phyloP scores from a whole-genome alignment of 768 basidiomycete species.

The Xerocomellus chrysenteron region DNA sequence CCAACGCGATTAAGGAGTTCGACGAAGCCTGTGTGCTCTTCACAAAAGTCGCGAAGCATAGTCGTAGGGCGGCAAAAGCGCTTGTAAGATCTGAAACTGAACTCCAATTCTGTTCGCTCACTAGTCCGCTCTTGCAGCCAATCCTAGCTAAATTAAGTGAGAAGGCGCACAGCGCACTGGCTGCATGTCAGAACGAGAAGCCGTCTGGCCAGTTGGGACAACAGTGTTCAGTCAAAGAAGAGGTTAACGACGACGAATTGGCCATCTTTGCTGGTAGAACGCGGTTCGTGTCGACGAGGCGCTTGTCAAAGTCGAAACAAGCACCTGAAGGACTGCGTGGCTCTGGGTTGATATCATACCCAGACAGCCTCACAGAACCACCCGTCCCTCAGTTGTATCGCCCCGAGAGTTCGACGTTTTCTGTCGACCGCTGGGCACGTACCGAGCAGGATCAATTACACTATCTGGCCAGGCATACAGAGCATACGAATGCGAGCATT shows the following conservation, averaged over 20 bases:
- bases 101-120: conserved; percentile 1
- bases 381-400: conserved; percentile 13
- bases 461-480: conserved; percentile 3
- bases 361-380: background rate
- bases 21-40: conserved; percentile 70
- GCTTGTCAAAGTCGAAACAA: conserved; percentile 25
- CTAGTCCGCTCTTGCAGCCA: conserved; percentile 33
- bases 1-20: conserved; percentile 65
- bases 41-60: conserved; percentile 56
- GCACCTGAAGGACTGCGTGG: conserved; percentile 4
- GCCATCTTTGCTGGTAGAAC: conserved; percentile 69
- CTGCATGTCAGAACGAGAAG: conserved; percentile 39
- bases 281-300: conserved; percentile 54
- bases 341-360: background rate
- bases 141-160: conserved; percentile 61
- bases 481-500: conserved; percentile 5
- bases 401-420: conserved; percentile 12
- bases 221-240: conserved; percentile 53
- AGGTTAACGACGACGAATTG: conserved; percentile 59
- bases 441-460: conserved; percentile 16
- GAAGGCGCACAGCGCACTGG: conserved; percentile 61
- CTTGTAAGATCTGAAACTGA: conserved; percentile 42
- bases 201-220: conserved; percentile 32
- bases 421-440: conserved; percentile 16
- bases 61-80: conserved; percentile 63